phyloP scores from a whole-genome alignment of 2,329 filamentous ascomycete species.

The Talaromyces atroroseus region DNA sequence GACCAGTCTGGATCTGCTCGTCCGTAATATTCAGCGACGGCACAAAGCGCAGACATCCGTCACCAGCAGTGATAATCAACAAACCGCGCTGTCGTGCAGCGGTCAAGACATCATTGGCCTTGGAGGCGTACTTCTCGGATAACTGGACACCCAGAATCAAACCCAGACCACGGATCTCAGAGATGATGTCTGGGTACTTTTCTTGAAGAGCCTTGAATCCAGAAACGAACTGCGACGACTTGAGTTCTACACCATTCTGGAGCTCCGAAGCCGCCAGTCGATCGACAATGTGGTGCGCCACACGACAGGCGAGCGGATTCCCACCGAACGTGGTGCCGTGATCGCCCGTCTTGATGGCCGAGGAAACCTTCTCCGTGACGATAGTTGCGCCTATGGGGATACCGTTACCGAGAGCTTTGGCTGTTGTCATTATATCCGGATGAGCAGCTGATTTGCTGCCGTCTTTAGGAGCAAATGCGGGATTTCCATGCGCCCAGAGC shows the following conservation, averaged over 20 bases:
- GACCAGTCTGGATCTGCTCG: conserved; percentile 70
- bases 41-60: conserved; percentile 87
- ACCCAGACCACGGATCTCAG: conserved; percentile 75
- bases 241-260: conserved; percentile 63
- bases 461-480: conserved; percentile 46
- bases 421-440: conserved; percentile 87
- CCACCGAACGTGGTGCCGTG: conserved; percentile 94
- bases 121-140: conserved; percentile 56
- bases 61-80: conserved; percentile 86
- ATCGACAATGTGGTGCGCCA: conserved; percentile 80
- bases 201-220: conserved; percentile 54
- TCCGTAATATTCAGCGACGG: conserved; percentile 77
- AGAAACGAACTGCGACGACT: conserved; percentile 56
- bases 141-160: conserved; percentile 85
- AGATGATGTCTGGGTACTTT: conserved; percentile 65
- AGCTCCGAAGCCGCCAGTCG: conserved; percentile 67
- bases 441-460: conserved; percentile 61
- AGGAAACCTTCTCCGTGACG: conserved; percentile 59
- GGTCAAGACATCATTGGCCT: conserved; percentile 59
- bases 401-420: conserved; percentile 94
- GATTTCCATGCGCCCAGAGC: conserved; percentile 78
- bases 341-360: conserved; percentile 68
- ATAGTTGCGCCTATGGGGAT: conserved; percentile 88
- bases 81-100: conserved; percentile 83
- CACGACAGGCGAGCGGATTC: conserved; percentile 76